Conservation (phyloP, 495 filamentous ascomycete species). For the Penicillium bialowiezense region DNA sequence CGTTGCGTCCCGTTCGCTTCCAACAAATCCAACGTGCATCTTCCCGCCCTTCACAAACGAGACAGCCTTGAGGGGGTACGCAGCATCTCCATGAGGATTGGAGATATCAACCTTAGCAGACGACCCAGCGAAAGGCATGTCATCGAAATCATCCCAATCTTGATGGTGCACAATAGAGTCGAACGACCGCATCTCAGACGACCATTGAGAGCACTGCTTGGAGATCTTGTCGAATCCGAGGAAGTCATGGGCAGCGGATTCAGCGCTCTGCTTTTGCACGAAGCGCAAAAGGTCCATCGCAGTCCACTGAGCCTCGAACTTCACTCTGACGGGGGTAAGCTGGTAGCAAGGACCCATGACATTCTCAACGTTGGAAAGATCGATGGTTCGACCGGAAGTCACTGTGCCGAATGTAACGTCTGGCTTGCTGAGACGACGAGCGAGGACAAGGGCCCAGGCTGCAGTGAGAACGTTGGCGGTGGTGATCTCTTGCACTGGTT, state of each 20-base stretch:
- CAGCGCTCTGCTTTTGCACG: conserved; percentile 31
- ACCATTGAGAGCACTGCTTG: conserved; percentile 24
- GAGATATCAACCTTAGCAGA: conserved; percentile 34
- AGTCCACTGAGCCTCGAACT: conserved; percentile 33
- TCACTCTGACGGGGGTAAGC: conserved; percentile 32
- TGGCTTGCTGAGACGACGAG: conserved; percentile 39
- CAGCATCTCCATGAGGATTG: conserved; percentile 37
- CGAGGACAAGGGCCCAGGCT: conserved; percentile 60
- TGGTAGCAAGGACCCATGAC: conserved; percentile 47
- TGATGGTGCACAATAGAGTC: conserved; percentile 37
- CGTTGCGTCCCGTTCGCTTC: conserved; percentile 23
- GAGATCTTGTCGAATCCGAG: conserved; percentile 32
- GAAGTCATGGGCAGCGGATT: conserved; percentile 28
- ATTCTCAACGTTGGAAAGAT: conserved; percentile 39
- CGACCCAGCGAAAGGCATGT: conserved; percentile 37
- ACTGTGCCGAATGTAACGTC: conserved; percentile 64
- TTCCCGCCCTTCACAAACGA: conserved; percentile 30
- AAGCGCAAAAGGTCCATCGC: conserved; percentile 31
- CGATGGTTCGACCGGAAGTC: conserved; percentile 48
- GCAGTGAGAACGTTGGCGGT: conserved; percentile 56
- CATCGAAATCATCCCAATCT: conserved; percentile 38
- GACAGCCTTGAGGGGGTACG: conserved; percentile 38
- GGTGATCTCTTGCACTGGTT: conserved; percentile 48
- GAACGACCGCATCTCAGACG: conserved; percentile 14
- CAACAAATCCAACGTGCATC: conserved; percentile 38